Evolutionary conservation across 2,329 filamentous ascomycete species (phyloP), one percentile per base, ranked within the genome.

Genomic region (Beauveria caledonica): DNA sequence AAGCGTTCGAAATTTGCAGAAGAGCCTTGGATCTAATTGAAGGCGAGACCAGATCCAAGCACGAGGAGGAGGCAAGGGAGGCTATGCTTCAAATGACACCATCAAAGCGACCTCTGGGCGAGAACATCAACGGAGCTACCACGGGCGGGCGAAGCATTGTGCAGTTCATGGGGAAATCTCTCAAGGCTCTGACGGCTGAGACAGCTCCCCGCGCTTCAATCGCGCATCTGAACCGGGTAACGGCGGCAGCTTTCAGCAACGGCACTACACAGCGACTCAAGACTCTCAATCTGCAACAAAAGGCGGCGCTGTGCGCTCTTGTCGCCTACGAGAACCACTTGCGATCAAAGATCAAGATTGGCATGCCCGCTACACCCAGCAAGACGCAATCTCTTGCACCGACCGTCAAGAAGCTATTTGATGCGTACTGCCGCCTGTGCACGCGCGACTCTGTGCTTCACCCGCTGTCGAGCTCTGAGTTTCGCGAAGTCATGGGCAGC

Each of bases 1-100:
- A 96, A 73, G 93, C 92, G 0, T 97, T 97, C 68, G 93, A 97
- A 72, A 90, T 99, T 62, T 92, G 93, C 72, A 88, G 91, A 51
- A 86, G 91, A 58, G 91, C 92, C 3, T 86, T 99, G 60, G 93
- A 97, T 72, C 76, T 96, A 23, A 86, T 97, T 53, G 94, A 97
- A 74, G 80, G 84, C 57, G 93, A 97, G 73, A 93, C 89, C 1
- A 85, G 86, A 62, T 80, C 86, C 64, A 90, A 88, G 69, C 83
- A 92, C 64, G 83, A 88, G 64, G 85, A 86, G 64, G 83, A 77
- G 66, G 78, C 77, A 62, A 78, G 80, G 60, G 83, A 86, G 64
- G 76, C 77, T 45, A 74, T 83, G 8, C 71, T 86, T 13, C 80
- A 82, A 39, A 78, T 83, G 63, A 87, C 83, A 50, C 87, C 90